These are phyloP conservation scores for Aspergillus sp. DNA, from an alignment of 2,329 filamentous ascomycete genomes.

Conservation along the genomic window DNA sequence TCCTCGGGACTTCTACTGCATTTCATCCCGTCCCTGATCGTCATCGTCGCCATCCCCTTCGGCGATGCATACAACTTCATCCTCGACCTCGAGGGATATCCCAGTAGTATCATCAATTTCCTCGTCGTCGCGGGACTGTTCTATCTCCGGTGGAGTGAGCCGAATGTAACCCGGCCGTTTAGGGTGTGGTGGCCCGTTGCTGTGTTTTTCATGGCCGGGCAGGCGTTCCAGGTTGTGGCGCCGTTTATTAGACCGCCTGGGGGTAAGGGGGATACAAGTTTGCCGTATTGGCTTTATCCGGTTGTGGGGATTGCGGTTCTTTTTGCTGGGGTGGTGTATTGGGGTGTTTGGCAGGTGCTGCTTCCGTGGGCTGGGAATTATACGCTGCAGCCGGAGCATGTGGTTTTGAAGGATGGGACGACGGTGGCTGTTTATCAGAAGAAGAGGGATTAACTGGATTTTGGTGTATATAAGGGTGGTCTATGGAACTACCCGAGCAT, in stretches of 20 bases:
- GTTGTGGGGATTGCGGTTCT: not conserved
- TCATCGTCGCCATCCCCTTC: conserved; percentile 25
- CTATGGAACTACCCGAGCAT: no score
- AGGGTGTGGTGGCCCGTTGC: conserved; percentile 4
- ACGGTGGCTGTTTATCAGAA: not conserved
- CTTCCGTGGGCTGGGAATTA: not conserved
- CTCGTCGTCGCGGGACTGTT: not conserved
- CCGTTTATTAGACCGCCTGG: conserved; percentile 1
- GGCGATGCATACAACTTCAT: conserved; percentile 26
- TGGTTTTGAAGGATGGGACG: conserved; percentile 3
- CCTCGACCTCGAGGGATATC: conserved; percentile 14
- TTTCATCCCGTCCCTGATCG: conserved; percentile 19
- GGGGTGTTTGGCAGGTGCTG: not conserved
- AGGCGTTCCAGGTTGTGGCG: conserved; percentile 7
- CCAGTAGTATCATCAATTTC: not conserved
- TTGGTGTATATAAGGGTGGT: no score
- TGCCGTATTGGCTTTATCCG: conserved; percentile 2
- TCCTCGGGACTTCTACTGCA: conserved; percentile 18
- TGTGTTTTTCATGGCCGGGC: not conserved
- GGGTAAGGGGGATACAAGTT: conserved; percentile 1
- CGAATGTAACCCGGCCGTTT: not conserved
- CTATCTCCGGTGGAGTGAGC: not conserved
- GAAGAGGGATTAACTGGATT: no score
- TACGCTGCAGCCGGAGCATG: conserved; percentile 1
- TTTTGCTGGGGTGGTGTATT: not conserved